Conservation (phyloP, 495 filamentous ascomycete species). For the Collariella sp. region DNA sequence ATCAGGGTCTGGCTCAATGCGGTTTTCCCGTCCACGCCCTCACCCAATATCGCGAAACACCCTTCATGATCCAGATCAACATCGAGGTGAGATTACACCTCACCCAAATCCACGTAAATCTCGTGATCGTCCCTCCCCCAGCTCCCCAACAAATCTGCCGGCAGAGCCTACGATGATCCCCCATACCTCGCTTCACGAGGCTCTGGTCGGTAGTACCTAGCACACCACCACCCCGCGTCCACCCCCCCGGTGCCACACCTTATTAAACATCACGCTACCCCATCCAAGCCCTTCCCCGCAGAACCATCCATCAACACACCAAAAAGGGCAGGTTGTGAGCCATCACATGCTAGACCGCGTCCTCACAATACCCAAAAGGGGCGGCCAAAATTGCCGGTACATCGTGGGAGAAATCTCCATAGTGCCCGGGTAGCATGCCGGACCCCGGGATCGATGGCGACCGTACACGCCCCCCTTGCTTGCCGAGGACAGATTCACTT, state of each 20-base stretch:
- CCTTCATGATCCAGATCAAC: too few relatives aligned
- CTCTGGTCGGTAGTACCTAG: neutral
- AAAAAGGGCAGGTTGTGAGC: neutral
- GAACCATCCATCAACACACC: neutral
- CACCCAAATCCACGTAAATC: neutral
- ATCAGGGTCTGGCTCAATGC: too few relatives aligned
- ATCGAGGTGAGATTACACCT: too few relatives aligned
- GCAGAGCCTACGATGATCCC: neutral
- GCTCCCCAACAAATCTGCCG: neutral
- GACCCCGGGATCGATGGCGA: neutral
- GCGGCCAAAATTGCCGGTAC: neutral
- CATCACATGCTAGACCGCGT: too few relatives aligned
- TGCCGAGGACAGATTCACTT: neutral
- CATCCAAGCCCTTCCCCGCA: neutral
- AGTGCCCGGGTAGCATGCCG: neutral
- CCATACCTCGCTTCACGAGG: neutral
- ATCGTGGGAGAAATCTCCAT: neutral
- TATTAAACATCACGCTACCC: neutral
- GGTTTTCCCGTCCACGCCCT: too few relatives aligned
- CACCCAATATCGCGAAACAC: too few relatives aligned
- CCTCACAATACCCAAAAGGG: too few relatives aligned
- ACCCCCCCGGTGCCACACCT: neutral
- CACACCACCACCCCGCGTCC: neutral
- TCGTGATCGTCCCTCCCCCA: neutral
- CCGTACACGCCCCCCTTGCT: neutral